Percentiles rank a stretch among this genome's conserved stretches.
phyloP scores from a whole-genome alignment of 805 yeast genomes.

The Lachancea sp. region DNA sequence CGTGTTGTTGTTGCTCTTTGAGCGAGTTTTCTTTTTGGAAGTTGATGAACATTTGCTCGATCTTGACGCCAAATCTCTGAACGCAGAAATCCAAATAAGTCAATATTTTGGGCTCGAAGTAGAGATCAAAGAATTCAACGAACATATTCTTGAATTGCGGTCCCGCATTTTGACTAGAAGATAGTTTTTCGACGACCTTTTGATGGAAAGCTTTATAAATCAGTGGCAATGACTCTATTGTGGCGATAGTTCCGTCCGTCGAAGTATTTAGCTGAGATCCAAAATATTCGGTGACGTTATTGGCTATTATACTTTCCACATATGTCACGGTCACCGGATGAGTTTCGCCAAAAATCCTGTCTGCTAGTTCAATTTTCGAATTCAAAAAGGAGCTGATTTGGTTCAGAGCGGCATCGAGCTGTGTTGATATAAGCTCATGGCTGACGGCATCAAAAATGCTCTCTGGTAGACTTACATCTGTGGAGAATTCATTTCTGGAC shows the following conservation, averaged over 20 bases:
- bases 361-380: conserved; percentile 33
- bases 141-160: conserved; percentile 27
- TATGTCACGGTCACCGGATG: conserved; percentile 36
- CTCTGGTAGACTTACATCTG: conserved; percentile 26
- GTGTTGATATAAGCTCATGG: conserved; percentile 16
- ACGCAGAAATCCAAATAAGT: conserved; percentile 32
- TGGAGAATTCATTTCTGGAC: conserved; percentile 32
- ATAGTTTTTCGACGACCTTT: conserved; percentile 33
- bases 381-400: conserved; percentile 32
- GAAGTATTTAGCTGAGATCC: conserved; percentile 17
- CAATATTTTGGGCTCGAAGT: conserved; percentile 32
- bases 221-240: conserved; percentile 28
- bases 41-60: conserved; percentile 21
- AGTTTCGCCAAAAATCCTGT: conserved; percentile 34
- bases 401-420: conserved; percentile 20
- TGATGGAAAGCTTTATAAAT: conserved; percentile 28
- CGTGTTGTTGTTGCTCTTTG: conserved; percentile 37
- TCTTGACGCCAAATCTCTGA: conserved; percentile 25
- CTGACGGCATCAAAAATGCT: conserved; percentile 22
- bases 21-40: conserved; percentile 25
- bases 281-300: conserved; percentile 29
- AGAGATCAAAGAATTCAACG: conserved; percentile 33
- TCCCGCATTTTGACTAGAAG: conserved; percentile 34
- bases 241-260: conserved; percentile 8
- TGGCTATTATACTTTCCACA: conserved; percentile 36